phyloP scores from a whole-genome alignment of 352 stramenopile species.

The Halophytophthora batemanensis region DNA sequence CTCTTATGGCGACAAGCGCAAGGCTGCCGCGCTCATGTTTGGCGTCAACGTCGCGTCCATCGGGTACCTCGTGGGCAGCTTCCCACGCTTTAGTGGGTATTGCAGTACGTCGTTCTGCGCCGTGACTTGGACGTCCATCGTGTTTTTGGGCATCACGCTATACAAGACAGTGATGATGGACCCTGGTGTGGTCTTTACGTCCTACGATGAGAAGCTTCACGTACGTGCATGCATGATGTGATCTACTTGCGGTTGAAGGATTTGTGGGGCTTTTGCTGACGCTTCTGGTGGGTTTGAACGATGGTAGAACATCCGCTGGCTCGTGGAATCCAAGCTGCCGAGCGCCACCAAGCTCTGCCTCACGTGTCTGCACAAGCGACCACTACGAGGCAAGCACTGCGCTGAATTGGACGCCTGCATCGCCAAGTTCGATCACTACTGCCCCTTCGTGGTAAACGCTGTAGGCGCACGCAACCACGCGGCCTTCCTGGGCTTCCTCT shows the following conservation, averaged over 20 bases:
- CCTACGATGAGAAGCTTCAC: conserved; percentile 62
- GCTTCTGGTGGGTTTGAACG: background rate
- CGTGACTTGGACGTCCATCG: conserved; percentile 16
- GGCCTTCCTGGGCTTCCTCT: conserved; percentile 93
- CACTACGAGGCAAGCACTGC: conserved; percentile 75
- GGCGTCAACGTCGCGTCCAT: conserved; percentile 76
- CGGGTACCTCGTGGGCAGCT: conserved; percentile 49
- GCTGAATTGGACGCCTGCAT: conserved; percentile 78
- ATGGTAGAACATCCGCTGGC: conserved; percentile 53
- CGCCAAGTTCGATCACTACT: conserved; percentile 85
- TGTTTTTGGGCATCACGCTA: conserved; percentile 44
- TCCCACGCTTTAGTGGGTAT: conserved; percentile 31
- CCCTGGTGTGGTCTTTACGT: conserved; percentile 60
- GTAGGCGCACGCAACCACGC: conserved; percentile 94
- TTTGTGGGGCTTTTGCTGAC: background rate
- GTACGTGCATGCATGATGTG: conserved; percentile 22
- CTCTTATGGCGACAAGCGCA: conserved; percentile 72
- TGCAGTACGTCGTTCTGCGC: conserved; percentile 33
- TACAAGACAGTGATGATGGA: conserved; percentile 56
- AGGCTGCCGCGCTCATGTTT: conserved; percentile 68
- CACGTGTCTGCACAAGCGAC: conserved; percentile 73
- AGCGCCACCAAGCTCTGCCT: conserved; percentile 76
- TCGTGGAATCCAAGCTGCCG: conserved; percentile 73
- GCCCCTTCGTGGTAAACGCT: conserved; percentile 89
- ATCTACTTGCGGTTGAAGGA: background rate